Evolutionary conservation across 306 rosid species (phyloP), one percentile per base, ranked within the genome.

Genomic region (Boehmeria nivea): DNA sequence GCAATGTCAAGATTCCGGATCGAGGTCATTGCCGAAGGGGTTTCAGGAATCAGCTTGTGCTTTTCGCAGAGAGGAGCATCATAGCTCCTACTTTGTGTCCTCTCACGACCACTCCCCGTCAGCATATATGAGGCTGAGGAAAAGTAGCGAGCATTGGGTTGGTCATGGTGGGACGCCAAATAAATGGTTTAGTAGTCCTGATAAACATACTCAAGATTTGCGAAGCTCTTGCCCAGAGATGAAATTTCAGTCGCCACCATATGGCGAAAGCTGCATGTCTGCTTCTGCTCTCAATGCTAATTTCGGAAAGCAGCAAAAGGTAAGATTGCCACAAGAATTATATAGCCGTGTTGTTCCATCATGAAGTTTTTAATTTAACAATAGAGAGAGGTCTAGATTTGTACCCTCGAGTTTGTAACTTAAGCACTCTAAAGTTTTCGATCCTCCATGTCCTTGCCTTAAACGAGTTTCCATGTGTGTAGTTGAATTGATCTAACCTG

Each of bases 61-160:
- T 21, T 58, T 74, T 57, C 59, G 71, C 69, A 68, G 78, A 70
- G 81, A 74, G 56, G 72, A 72, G 49, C 77, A 65, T 54, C 81
- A 42, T 33, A 57, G 58, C 66, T 77, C 72, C 17, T 67, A 51
- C 44, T 68, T 37, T 74, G 61, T 67, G 36, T 46, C 67, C 43
- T 66, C 69, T 20, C 80, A 63, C 27, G 72, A 74, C 23, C 60
- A 70, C 39, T 60, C 76, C 11, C 71, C 78, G 15, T 63, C 76
- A 5, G 72, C 83, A 54, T 51, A 49, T 64, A 48, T 59, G 69
- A 61, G 62, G 54, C 37, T 43, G 53, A 70, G 68, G 57, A 73
- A 50, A 55, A 73, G 76, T 51, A 28, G 68, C 51, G 77, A 74
- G 59, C 66, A 66, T 43, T 73, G 66, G 64, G 43, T 63, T 36